phyloP scores from a whole-genome alignment of 139 green algal genomes.

The Closterium sp. region DNA sequence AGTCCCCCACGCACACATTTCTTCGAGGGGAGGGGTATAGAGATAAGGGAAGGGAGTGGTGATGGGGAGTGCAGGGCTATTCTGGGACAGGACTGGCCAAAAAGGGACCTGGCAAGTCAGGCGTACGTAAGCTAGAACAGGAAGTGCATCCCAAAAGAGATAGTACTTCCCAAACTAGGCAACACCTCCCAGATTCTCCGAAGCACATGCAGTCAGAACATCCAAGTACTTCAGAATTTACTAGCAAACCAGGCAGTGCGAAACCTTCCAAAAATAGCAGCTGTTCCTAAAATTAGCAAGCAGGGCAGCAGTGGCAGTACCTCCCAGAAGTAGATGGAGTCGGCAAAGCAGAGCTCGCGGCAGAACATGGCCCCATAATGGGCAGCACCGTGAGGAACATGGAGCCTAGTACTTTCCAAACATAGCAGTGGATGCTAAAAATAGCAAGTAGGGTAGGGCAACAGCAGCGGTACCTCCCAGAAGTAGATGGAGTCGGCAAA shows the following conservation, averaged over 20 bases:
- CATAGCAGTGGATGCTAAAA: not conserved
- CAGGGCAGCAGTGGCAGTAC: not conserved
- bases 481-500: constrained; percentile 57
- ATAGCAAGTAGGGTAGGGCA: not conserved
- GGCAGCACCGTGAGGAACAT: constrained; percentile 40
- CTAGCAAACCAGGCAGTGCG: not conserved
- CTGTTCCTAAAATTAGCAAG: not conserved
- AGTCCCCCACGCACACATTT: too few species aligned
- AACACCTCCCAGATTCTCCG: too few species aligned
- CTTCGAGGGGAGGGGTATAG: not conserved
- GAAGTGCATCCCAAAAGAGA: not conserved
- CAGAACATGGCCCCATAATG: constrained; percentile 77
- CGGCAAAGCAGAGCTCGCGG: constrained; percentile 65
- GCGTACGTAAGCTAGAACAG: not conserved
- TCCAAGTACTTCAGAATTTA: too few species aligned
- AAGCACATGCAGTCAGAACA: not conserved
- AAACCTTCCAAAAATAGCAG: too few species aligned
- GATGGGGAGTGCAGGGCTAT: not conserved
- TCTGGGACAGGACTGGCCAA: too few species aligned
- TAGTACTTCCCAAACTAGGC: not conserved
- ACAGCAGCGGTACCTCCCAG: constrained; percentile 35
- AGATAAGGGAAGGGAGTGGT: not conserved
- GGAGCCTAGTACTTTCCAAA: not conserved
- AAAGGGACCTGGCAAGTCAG: not conserved
- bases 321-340: constrained; percentile 59